Percentiles rank a stretch among this genome's conserved stretches.
phyloP scores from a whole-genome alignment of 2,329 filamentous ascomycete species.

The Fusarium sp. region DNA sequence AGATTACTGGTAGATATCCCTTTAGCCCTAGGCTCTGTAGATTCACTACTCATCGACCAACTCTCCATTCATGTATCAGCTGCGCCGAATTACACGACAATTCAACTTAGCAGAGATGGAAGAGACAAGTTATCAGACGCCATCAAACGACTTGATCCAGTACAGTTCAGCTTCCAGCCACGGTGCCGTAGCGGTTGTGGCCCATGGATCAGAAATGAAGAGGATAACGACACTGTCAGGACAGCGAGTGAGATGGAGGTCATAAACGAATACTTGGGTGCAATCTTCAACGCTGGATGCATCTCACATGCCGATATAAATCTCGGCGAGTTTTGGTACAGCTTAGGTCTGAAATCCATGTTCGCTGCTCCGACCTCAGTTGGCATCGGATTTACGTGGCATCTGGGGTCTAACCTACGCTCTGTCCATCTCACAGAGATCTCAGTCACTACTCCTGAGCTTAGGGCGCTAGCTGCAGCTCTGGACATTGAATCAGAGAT shows the following conservation, averaged over 20 bases:
- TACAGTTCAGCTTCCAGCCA: background rate
- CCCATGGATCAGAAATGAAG: background rate
- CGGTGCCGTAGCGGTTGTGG: background rate
- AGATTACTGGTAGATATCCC: background rate
- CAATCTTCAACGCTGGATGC: background rate
- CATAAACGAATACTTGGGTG: background rate
- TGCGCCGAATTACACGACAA: background rate
- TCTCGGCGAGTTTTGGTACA: background rate
- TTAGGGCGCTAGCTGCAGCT: background rate
- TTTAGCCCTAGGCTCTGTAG: background rate
- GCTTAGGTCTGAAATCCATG: background rate
- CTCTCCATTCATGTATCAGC: background rate
- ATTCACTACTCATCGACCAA: background rate
- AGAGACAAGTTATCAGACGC: background rate
- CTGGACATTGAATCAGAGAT: fast-evolving
- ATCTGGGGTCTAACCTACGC: fast-evolving
- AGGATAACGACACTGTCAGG: fast-evolving
- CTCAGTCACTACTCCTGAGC: fast-evolving
- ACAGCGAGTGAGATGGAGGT: background rate
- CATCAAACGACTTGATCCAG: fast-evolving
- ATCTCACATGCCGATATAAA: background rate
- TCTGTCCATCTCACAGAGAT: background rate
- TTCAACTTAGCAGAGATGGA: background rate
- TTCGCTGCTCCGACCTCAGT: background rate
- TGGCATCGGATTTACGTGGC: background rate